These are phyloP conservation scores for Stromatinia cepivora DNA, from an alignment of 2,329 filamentous ascomycete genomes.

Conservation along the genomic window DNA sequence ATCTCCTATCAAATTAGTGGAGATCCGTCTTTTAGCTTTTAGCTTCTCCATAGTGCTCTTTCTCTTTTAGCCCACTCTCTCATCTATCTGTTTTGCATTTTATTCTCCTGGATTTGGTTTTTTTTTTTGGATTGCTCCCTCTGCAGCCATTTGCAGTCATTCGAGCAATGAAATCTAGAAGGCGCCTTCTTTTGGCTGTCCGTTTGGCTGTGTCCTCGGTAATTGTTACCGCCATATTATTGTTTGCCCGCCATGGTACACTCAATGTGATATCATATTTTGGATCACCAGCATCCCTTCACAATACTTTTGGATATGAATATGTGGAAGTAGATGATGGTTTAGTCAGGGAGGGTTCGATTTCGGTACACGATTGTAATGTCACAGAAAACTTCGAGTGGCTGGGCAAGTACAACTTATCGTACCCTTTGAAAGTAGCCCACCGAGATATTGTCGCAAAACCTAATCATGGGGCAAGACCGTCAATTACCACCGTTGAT, in stretches of 20 bases:
- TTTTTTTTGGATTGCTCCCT: background rate
- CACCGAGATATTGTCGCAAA: slow-evolving; percentile 36
- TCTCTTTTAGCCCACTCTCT: background rate
- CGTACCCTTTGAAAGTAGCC: slow-evolving; percentile 37
- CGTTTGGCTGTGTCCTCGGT: slow-evolving; percentile 6
- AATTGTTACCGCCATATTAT: slow-evolving; percentile 2
- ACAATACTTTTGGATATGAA: background rate
- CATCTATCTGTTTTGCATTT: background rate
- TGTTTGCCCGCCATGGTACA: slow-evolving; percentile 4
- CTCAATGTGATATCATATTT: slow-evolving; percentile 5
- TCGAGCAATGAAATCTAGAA: slow-evolving; percentile 15
- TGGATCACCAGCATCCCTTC: background rate
- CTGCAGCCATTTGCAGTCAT: background rate
- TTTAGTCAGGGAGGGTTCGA: background rate
- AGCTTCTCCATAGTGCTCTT: background rate
- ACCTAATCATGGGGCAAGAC: slow-evolving; percentile 27
- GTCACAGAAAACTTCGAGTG: slow-evolving; percentile 4
- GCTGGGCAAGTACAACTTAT: slow-evolving; percentile 33
- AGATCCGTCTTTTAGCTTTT: background rate
- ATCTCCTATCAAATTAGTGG: background rate
- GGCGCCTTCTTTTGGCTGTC: background rate
- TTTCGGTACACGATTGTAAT: background rate
- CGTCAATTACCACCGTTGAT: slow-evolving; percentile 34
- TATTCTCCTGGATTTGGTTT: background rate
- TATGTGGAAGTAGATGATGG: background rate